A percentile compares a stretch with the other conserved stretches of the same genome.
Conservation (phyloP, 768 basidiomycete genomes). For the Phylloporus sp. region DNA sequence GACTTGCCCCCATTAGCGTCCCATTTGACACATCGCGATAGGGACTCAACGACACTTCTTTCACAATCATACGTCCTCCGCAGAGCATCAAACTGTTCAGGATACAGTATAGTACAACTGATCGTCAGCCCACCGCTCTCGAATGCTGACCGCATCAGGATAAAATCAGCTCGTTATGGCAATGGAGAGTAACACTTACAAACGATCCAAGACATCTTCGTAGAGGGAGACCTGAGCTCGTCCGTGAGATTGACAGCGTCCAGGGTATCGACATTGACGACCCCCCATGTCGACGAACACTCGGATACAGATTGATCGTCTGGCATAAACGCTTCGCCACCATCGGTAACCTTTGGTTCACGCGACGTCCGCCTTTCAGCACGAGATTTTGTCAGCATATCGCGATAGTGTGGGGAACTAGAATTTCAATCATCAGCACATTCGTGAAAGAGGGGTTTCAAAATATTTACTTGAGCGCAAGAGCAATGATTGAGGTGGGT, state of each 20-base stretch:
- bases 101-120: slow-evolving; percentile 91
- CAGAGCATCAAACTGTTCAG: slow-evolving; percentile 94
- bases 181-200: slow-evolving; percentile 43
- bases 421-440: slow-evolving; percentile 2
- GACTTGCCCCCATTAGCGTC: slow-evolving; percentile 94
- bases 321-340: slow-evolving; percentile 87
- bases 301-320: slow-evolving; percentile 81
- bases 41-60: slow-evolving; percentile 87
- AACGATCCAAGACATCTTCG: slow-evolving; percentile 78
- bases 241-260: slow-evolving; percentile 71
- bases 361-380: slow-evolving; percentile 70
- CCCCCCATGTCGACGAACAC: slow-evolving; percentile 87
- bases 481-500: slow-evolving; percentile 95
- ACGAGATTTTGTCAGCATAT: slow-evolving; percentile 72
- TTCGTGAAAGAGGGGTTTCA: not conserved
- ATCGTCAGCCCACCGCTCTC: slow-evolving; percentile 88
- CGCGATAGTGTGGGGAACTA: slow-evolving; percentile 80
- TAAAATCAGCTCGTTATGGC: slow-evolving; percentile 5
- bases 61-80: slow-evolving; percentile 92
- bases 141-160: slow-evolving; percentile 55
- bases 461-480: slow-evolving; percentile 74
- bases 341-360: slow-evolving; percentile 54
- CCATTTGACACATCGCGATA: slow-evolving; percentile 95
- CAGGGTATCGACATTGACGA: slow-evolving; percentile 75
- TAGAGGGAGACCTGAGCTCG: slow-evolving; percentile 70